Evolutionary conservation across 2,329 filamentous ascomycete species (phyloP).

Genomic region (Colletotrichum godetiae): DNA sequence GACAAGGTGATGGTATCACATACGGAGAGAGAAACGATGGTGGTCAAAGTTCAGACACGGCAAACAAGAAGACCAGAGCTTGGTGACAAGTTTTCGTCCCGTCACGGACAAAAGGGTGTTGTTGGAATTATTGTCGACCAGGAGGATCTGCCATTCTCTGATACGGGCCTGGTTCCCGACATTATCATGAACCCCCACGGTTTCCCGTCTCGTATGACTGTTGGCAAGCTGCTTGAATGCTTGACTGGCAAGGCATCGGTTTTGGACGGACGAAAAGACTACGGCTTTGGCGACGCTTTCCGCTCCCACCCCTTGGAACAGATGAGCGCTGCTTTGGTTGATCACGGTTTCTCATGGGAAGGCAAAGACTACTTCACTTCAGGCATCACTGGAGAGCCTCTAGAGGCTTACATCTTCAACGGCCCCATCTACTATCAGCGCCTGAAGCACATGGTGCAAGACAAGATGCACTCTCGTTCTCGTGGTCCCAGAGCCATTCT

Average conservation of each 20-base stretch:
- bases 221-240: conserved; percentile 96
- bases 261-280: conserved; percentile 84
- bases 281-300: conserved; percentile 86
- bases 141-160: conserved; percentile 96
- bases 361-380: conserved; percentile 97
- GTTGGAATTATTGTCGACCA: conserved; percentile 97
- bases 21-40: conserved; percentile 85
- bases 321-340: conserved; percentile 86
- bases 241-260: conserved; percentile 95
- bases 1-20: conserved; percentile 96
- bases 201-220: conserved; percentile 99
- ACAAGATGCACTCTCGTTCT: conserved; percentile 98
- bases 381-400: conserved; percentile 91
- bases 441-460: conserved; percentile 99
- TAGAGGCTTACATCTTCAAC: conserved; percentile 98
- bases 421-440: conserved; percentile 99
- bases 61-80: conserved; percentile 95
- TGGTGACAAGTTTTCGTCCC: conserved; percentile 98
- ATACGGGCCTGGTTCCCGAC: conserved; percentile 90
- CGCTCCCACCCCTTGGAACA: conserved; percentile 86
- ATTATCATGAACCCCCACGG: conserved; percentile 99
- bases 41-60: conserved; percentile 95
- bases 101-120: conserved; percentile 98
- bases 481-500: conserved; percentile 91
- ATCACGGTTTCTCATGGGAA: conserved; percentile 93